Evolutionary conservation across 306 rosid genomes (phyloP), one percentile per base, ranked within the genome.

Genomic region (Astragalus glycyphyllos): DNA sequence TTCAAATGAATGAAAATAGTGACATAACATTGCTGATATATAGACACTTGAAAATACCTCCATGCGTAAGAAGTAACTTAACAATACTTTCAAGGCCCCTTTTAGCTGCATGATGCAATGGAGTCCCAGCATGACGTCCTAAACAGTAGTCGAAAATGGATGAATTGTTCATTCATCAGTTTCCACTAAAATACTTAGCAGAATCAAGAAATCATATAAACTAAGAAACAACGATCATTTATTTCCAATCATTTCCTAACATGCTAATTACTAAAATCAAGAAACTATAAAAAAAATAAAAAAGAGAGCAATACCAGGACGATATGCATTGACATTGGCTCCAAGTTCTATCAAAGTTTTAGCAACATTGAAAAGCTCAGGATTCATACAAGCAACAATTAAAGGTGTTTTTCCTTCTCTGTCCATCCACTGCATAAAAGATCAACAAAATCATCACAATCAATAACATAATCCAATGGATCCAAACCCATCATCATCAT

Each of bases 71-170:
- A 77, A 94, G 97, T 74, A 94, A 64, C 84, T 85, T 89, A 38
- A 89, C 92, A 74, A 83, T 81, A 61, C 74, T 80, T 29, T 87
- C 91, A 66, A 83, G 89, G 71, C 97, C 97, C 80, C 89, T 86
- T 82, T 95, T 95, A 69, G 99, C 96, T 4, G 99, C 97, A 83
- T 95, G 99, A 73, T 95, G 97, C 62, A 95, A 77, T 20, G 99
- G 96, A 78, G 97, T 91, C 65, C 99, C 99, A 35, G 88, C 96
- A 69, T 85, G 82, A 26, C 96, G 88, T 56, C 96, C 97, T 91
- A 49, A 26, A 59, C 16, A 68, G 59, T 47, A 40, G 47, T 54
- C 35, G 34, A 79, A 81, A 53, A 44, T 16, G 1, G 75, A 38
- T 40, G 46, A 76, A 35, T 71, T 10, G 44, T 71, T 34, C 57